Base-by-base conservation (phyloP, 1,284 basidiomycete species). In the Schizopora paradoxa region DNA sequence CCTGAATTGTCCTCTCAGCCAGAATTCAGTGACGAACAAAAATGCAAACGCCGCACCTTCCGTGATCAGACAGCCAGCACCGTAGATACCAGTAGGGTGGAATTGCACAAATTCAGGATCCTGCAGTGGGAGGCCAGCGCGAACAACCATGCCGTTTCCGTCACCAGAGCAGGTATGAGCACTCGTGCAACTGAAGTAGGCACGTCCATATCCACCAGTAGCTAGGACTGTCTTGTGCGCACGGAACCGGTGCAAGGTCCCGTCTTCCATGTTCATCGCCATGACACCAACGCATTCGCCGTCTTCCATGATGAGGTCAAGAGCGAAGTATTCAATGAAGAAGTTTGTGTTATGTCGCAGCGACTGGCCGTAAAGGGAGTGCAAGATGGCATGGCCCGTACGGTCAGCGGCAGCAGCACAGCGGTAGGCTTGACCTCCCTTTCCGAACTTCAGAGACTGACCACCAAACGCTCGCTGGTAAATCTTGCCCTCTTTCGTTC, bases 391-490 rank as follows among this genome's bases (percentile, higher is more conserved):
- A 64, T 99, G 96, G 19, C 96, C 96, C 13, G 96, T 99, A 68
- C 96, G 91, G 68, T 99, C 96, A 52, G 96, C 96, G 6, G 96
- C 96, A 51, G 95, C 94, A 52, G 95, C 95, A 66, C 95, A 99
- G 55, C 96, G 91, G 70, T 99, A 99, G 21, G 96, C 96, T 67
- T 99, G 96, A 47, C 96, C 96, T 58, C 96, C 96, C 72, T 99
- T 99, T 45, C 96, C 96, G 65, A 70, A 99, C 64, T 99, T 86
- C 56, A 99, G 73, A 14, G 95, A 99, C 67, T 99, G 96, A 56
- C 96, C 96, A 70, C 96, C 96, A 63, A 99, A 99, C 28, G 96
- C 96, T 64, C 96, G 90, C 68, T 99, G 96, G 72, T 99, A 99
- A 63, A 99, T 99, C 74, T 99, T 99, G 61, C 96, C 96, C 56